Evolutionary conservation across 2,329 filamentous ascomycete species (phyloP), one percentile per base, ranked within the genome.

Genomic region (Torrubiella hemipterigena): DNA sequence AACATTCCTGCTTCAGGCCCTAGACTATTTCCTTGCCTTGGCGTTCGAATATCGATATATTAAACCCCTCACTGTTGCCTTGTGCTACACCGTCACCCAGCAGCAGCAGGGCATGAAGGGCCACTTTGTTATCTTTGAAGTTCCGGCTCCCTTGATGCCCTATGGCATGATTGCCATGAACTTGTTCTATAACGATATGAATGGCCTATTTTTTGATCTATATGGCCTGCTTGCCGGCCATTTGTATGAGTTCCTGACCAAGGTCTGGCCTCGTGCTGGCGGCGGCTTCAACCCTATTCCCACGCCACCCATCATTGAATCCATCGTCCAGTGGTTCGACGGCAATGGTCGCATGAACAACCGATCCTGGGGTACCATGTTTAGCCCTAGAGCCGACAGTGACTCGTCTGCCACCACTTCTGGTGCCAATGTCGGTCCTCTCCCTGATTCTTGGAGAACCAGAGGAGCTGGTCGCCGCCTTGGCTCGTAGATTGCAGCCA

Each of bases 181-280:
- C 9, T 65, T 93, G 15, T 59, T 96, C 32, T 72, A 81, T 49
- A 47, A 77, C 4, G 77, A 93, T 48, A 55, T 74, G 5, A 81
- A 73, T 20, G 91, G 91, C n/a, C 60, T 96, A 32, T 72, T 81
- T 49, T 47, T 77, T 4, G 77, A 93, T 48, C 54, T 74, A 5
- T 82, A 73, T 20, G 91, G 91, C n/a, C 65, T 98, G 9, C 41
- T 93, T 26, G 83, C 87, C 10, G 87, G 87, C 5, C 91, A 98
- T 52, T 48, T 91, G 14, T 93, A 85, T 56, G 83, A 96, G 51
- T 98, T 96, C 49, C 55, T 95, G 30, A 85, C 82, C 3, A 73
- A 83, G 29, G 68, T 95, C 25, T 96, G 86, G 66, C 91, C 91
- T 5, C 75, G 82, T 33, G 91, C 91, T 49, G 89, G 86, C 19